Base-by-base conservation (phyloP, 441 rosid genomes). In the Pelargonium citronellum region DNA sequence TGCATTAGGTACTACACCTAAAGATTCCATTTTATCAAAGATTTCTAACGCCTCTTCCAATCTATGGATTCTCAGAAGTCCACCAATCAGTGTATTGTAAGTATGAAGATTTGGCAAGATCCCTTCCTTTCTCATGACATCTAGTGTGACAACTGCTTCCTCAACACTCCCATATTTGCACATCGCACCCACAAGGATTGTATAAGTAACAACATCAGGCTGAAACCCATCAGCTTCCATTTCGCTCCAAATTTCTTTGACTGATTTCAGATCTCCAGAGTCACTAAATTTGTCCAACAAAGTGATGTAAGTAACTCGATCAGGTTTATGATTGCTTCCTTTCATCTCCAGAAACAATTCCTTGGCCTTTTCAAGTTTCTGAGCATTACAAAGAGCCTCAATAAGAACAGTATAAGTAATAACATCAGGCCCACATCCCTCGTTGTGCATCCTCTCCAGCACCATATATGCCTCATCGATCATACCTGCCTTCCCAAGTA, bases 381-480 rank as follows among this genome's bases (percentile, higher is more conserved):
- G 80, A 1, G 90, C 87, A 76, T 81, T 87, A 79, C 95, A 90
- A 51, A 91, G 86, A 68, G 95, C 97, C 79, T 91, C 95, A 41
- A 91, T 85, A 55, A 94, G 86, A 82, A 91, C 97, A 44, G 96
- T 94, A 62, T 87, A 91, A 24, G 97, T 87, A 74, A 94, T 84
- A 66, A 91, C 91, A 77, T 94, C 97, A 67, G 96, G 95, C 60
- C 91, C 87, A 66, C 95, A 94, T 75, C 97, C 97, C 73, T 83
- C 87, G 24, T 81, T 87, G 62, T 94, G 95, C 99, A 94, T 94
- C 74, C 86, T 83, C 81, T 90, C 83, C 78, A 94, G 66, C 16
- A 91, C 82, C 37, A 22, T 73, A 70, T 60, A 80, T 0, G 99
- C 96, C 75, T 88, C 91, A 0, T 83, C 79, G n/a, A 90, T 91